Percentiles rank a stretch among this genome's conserved stretches.
phyloP scores from a whole-genome alignment of 768 basidiomycete genomes.

The Gymnopilus dilepis region DNA sequence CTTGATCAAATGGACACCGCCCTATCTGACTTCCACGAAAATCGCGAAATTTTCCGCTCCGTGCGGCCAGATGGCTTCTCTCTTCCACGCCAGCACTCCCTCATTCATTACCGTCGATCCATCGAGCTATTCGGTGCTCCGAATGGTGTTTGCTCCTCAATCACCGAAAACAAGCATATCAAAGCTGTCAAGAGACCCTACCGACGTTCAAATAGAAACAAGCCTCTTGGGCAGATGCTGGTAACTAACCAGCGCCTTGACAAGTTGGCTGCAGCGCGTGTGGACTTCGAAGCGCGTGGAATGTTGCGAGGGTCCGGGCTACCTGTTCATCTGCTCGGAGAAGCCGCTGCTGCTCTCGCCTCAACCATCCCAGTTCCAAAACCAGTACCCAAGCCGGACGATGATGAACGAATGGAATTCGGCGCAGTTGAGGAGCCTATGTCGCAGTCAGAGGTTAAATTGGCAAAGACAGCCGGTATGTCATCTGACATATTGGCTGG shows the following conservation, averaged over 20 bases:
- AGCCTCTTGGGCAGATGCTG: slow-evolving; percentile 43
- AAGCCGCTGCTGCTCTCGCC: background rate
- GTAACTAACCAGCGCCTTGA: slow-evolving; percentile 33
- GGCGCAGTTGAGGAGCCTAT: background rate
- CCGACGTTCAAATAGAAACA: slow-evolving; percentile 33
- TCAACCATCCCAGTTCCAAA: background rate
- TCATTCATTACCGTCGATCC: slow-evolving; percentile 24
- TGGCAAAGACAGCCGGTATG: slow-evolving; percentile 9
- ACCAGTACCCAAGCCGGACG: background rate
- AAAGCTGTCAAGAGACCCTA: slow-evolving; percentile 40
- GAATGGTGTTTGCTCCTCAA: slow-evolving; percentile 37
- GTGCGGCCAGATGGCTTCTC: slow-evolving; percentile 21
- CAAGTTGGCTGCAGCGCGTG: slow-evolving; percentile 32
- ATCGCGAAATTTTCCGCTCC: slow-evolving; percentile 35
- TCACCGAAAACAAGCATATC: slow-evolving; percentile 39
- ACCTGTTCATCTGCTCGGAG: background rate
- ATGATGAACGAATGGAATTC: background rate
- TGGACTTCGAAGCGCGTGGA: slow-evolving; percentile 17
- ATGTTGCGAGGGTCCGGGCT: slow-evolving; percentile 17
- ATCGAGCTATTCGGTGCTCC: slow-evolving; percentile 31
- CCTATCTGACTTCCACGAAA: slow-evolving; percentile 29
- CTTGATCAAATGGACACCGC: slow-evolving; percentile 5
- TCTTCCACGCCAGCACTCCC: slow-evolving; percentile 31
- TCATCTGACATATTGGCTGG: background rate
- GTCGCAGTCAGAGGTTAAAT: background rate